A percentile compares a stretch with the other conserved stretches of the same genome.
Conservation (phyloP, 2,329 filamentous ascomycete species). For the Daldinia sp. region DNA sequence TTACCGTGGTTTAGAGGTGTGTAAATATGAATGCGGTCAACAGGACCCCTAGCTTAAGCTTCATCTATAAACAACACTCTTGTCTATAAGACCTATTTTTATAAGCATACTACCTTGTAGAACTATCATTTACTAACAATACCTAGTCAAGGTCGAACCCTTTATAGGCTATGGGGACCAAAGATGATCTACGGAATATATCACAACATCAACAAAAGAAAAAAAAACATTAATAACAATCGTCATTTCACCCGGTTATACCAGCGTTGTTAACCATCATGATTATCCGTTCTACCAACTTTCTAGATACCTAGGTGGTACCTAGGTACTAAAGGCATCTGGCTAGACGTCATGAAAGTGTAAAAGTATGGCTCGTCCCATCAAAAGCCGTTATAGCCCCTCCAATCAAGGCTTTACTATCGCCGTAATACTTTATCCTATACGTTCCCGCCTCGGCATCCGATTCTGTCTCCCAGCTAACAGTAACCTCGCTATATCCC, state of each 20-base stretch:
- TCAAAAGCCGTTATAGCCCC: conserved; percentile 75
- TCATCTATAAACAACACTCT: too few relatives aligned
- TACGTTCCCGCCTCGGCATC: conserved; percentile 75
- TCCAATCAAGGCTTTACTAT: conserved; percentile 74
- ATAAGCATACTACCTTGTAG: not conserved
- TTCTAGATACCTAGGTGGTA: not conserved
- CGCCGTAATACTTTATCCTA: conserved; percentile 85
- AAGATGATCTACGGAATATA: too few relatives aligned
- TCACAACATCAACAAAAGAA: too few relatives aligned
- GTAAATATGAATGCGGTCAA: not conserved
- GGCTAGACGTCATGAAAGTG: conserved; percentile 44
- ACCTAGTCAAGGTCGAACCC: too few relatives aligned
- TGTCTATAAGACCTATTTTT: too few relatives aligned
- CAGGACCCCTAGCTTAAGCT: not conserved
- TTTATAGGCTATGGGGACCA: too few relatives aligned
- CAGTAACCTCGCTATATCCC: conserved; percentile 80
- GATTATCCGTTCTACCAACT: not conserved
- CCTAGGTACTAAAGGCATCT: not conserved
- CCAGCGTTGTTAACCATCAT: too few relatives aligned
- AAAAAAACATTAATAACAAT: too few relatives aligned
- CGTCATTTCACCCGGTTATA: too few relatives aligned
- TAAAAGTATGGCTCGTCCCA: conserved; percentile 71
- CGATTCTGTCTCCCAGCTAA: conserved; percentile 82
- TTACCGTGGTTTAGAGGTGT: conserved; percentile 60
- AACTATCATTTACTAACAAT: too few relatives aligned